A percentile compares a stretch with the other conserved stretches of the same genome.
Evolutionary conservation across 192 early-diverging fungal species (phyloP).

Genomic region (Entrophospora sp.): DNA sequence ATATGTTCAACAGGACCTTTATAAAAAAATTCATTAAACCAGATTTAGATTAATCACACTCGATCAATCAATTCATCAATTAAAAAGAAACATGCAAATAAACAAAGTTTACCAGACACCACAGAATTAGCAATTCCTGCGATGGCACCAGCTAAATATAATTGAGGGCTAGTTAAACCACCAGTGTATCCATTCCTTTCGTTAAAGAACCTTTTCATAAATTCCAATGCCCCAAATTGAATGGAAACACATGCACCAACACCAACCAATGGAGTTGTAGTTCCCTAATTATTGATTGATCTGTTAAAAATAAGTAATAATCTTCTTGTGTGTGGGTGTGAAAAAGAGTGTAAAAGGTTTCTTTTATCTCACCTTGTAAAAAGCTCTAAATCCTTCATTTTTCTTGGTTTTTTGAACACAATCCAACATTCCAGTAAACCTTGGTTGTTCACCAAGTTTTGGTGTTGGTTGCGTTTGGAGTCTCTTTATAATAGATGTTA

Average conservation of each 20-base stretch:
- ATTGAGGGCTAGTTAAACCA: slow-evolving; percentile 62
- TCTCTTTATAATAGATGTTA: slow-evolving; percentile 36
- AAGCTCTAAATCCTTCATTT: slow-evolving; percentile 74
- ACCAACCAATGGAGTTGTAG: slow-evolving; percentile 86
- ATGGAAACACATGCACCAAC: slow-evolving; percentile 96
- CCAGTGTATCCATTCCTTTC: slow-evolving; percentile 43
- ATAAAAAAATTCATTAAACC: background rate
- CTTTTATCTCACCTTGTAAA: slow-evolving; percentile 63
- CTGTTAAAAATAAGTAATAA: background rate
- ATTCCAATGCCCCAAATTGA: slow-evolving; percentile 86
- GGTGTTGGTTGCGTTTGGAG: slow-evolving; percentile 84
- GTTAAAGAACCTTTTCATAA: slow-evolving; percentile 74
- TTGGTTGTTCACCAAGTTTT: slow-evolving; percentile 42
- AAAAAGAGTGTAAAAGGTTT: slow-evolving; percentile 4
- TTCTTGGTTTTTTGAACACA: slow-evolving; percentile 75
- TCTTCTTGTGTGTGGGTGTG: background rate
- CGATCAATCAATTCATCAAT: background rate
- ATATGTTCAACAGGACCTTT: slow-evolving; percentile 91
- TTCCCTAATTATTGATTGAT: slow-evolving; percentile 43
- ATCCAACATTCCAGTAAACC: slow-evolving; percentile 81
- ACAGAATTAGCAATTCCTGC: slow-evolving; percentile 86
- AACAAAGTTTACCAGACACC: slow-evolving; percentile 44
- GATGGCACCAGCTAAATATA: slow-evolving; percentile 78
- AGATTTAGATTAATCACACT: too few relatives aligned
- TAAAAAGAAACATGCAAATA: background rate